Evolutionary conservation across 2,329 filamentous ascomycete species (phyloP).

Genomic region (Fusarium neocosmosporiellum): DNA sequence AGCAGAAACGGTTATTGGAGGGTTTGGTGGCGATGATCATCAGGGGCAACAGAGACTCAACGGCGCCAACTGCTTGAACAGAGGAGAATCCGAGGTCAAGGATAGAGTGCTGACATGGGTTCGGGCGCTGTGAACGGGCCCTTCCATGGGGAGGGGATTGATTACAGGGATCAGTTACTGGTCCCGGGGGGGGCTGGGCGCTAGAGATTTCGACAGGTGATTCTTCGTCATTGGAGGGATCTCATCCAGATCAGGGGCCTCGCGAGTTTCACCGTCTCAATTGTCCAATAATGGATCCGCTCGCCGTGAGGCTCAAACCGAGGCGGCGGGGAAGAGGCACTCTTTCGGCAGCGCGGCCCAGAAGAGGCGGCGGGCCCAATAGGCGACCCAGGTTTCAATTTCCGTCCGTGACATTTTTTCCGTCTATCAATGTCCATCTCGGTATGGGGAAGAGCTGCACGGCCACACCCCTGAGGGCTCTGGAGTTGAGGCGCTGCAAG

Average conservation of each 20-base stretch:
- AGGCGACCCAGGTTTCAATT: slow-evolving; percentile 23
- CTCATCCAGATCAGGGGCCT: slow-evolving; percentile 4
- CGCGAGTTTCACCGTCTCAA: slow-evolving; percentile 26
- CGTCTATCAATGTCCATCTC: slow-evolving; percentile 34
- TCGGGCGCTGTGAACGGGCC: not conserved
- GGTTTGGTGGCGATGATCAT: not conserved
- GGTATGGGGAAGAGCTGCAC: slow-evolving; percentile 22
- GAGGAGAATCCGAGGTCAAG: not conserved
- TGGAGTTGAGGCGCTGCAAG: slow-evolving; percentile 18
- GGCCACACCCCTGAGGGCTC: not conserved
- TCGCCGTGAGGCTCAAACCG: slow-evolving; percentile 36
- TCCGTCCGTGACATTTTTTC: slow-evolving; percentile 32
- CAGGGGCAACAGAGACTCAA: not conserved
- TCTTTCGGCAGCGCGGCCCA: slow-evolving; percentile 4
- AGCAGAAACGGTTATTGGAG: not conserved
- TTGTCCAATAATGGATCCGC: slow-evolving; percentile 25
- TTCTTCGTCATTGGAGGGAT: slow-evolving; percentile 36
- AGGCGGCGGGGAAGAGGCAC: slow-evolving; percentile 5
- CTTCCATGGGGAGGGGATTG: not conserved
- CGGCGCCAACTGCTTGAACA: slow-evolving; percentile 19
- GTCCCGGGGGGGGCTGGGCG: slow-evolving; percentile 2
- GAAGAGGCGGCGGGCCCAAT: not conserved
- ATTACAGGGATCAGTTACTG: not conserved
- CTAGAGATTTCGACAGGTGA: slow-evolving; percentile 25
- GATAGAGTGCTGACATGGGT: not conserved